phyloP scores from a whole-genome alignment of 2,329 filamentous ascomycete genomes.

The Arthroderma sp. region DNA sequence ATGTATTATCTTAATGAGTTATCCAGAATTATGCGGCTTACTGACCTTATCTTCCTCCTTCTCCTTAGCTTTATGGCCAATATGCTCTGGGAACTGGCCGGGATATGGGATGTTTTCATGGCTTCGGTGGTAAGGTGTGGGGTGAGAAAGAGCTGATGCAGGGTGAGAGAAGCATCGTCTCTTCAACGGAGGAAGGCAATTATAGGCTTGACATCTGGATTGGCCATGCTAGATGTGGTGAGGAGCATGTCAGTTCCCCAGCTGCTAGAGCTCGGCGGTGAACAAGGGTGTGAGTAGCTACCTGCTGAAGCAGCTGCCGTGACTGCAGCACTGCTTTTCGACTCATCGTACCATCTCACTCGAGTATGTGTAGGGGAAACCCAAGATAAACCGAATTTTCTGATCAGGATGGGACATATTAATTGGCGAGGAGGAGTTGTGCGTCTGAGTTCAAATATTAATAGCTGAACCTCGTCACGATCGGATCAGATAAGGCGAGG shows the following conservation, averaged over 20 bases:
- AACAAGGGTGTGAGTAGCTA: not conserved
- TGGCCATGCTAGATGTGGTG: conserved; percentile 8
- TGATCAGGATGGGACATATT: not conserved
- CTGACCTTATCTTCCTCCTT: conserved; percentile 34
- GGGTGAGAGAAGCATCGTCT: conserved; percentile 12
- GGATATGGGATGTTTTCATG: not conserved
- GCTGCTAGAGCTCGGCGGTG: not conserved
- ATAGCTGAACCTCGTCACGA: not conserved
- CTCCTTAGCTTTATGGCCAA: conserved; percentile 33
- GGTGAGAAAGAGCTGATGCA: not conserved
- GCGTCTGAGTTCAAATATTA: not conserved
- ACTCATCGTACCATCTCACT: conserved; percentile 6
- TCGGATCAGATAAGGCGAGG: not conserved
- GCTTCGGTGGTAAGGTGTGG: not conserved
- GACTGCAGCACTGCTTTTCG: conserved; percentile 9
- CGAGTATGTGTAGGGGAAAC: not conserved
- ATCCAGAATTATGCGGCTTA: not conserved
- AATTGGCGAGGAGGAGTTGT: not conserved
- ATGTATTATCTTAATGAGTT: conserved; percentile 6
- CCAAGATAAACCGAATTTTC: not conserved
- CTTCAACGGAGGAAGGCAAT: conserved; percentile 9
- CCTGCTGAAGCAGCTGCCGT: conserved; percentile 9
- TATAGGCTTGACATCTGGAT: conserved; percentile 1
- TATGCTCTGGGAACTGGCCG: not conserved
- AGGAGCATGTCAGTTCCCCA: not conserved